Conservation (phyloP, 192 early-diverging fungal genomes). For the Linnemannia elongata region DNA sequence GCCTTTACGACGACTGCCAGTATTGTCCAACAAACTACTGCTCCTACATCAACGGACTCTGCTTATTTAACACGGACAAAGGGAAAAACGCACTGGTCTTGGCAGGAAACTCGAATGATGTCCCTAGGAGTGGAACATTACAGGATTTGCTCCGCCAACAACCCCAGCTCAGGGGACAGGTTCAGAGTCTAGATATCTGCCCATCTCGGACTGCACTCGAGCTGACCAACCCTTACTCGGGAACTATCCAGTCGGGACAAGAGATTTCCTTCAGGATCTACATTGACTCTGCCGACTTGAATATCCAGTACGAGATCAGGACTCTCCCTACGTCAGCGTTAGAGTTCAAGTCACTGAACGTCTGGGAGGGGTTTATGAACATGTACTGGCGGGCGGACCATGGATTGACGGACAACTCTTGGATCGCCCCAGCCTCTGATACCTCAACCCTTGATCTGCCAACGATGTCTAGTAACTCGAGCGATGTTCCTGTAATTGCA, state of each 20-base stretch:
- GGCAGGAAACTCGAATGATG: constrained; percentile 14
- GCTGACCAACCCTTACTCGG: constrained; percentile 12
- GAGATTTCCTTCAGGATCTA: constrained; percentile 50
- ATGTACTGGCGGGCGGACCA: constrained; percentile 55
- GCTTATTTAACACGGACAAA: constrained; percentile 54
- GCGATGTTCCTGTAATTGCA: constrained; percentile 15
- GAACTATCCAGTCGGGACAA: constrained; percentile 29
- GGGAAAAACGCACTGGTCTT: constrained; percentile 21
- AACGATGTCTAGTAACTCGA: not conserved
- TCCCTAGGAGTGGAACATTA: constrained; percentile 27
- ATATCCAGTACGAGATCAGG: constrained; percentile 45
- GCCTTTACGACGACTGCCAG: constrained; percentile 50
- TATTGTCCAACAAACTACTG: constrained; percentile 43
- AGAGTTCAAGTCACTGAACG: constrained; percentile 50
- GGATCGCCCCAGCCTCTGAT: not conserved
- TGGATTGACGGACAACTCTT: constrained; percentile 29
- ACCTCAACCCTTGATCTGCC: constrained; percentile 4
- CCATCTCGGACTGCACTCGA: constrained; percentile 25
- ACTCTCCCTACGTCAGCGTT: constrained; percentile 33
- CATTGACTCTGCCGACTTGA: constrained; percentile 20
- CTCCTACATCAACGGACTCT: constrained; percentile 48
- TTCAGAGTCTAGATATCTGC: not conserved
- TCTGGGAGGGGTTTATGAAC: constrained; percentile 57
- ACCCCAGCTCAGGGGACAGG: constrained; percentile 10
- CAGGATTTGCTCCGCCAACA: constrained; percentile 39